Base-by-base conservation (phyloP, 2,329 filamentous ascomycete genomes). In the Xylariales sp. region DNA sequence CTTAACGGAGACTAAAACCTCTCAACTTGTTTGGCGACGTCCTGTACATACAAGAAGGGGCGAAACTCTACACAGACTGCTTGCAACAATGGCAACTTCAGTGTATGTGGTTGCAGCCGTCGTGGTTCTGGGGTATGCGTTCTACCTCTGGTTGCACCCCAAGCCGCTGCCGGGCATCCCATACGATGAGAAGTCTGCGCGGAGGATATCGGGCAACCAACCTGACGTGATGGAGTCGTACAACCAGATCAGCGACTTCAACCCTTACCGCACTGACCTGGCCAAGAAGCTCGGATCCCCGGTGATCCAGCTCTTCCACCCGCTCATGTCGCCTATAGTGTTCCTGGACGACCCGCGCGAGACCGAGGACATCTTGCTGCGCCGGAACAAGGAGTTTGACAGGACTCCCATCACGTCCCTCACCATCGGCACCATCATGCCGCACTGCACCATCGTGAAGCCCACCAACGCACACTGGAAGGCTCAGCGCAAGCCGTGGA, bases 351-450 rank as follows among this genome's bases (percentile, higher is more conserved):
- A 50, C 27, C 44, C 42, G 4, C 37, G 40, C 3, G 46, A 48
- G 21, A 33, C 30, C 12, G 31, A 40, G 7, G 46, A 50, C 14
- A 38, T 49, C 3, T 2, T 40, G 3, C 20, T 44, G 6, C 36
- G 44, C 8, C 38, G 48, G 12, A 33, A 33, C 13, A 43, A 39
- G 23, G 42, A 50, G 11, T 50, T 48, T 20, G 46, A 50, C 20
- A 31, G 32, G 6, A 25, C 32, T 5, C 14, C 38, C 4, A 19
- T 36, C 5, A 31, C 32, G 6, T 12, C 17, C 5, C 13, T 13
- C 19, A 18, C 36, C 25, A 15, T 40, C 21, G 38, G 18, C 4
- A 12, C 24, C 18, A 23, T 40, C n/a, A 21, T 40, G 24, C 38
- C 32, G 3, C 12, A 43, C 19, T 37, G 42, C 5, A 46, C 37